phyloP scores from a whole-genome alignment of 169 alveolate species.

The Perkinsus marinus region DNA sequence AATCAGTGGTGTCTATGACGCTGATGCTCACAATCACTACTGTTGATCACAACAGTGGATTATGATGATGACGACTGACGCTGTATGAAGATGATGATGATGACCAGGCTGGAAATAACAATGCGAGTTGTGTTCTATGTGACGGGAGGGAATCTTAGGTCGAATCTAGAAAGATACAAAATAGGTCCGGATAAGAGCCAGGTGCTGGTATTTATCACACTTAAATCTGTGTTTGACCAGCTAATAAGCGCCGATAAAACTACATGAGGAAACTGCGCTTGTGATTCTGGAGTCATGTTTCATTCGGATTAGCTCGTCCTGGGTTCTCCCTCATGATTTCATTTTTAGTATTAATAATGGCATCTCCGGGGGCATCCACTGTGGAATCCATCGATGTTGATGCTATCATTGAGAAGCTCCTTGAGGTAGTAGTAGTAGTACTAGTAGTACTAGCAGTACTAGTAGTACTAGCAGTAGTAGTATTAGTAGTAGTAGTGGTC shows the following conservation, averaged over 20 bases:
- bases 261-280: too few species aligned
- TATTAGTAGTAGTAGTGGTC: too few species aligned
- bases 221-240: too few species aligned
- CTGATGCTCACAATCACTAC: neutral
- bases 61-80: neutral
- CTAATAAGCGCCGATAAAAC: too few species aligned
- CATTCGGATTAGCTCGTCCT: too few species aligned
- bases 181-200: too few species aligned
- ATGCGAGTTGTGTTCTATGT: neutral
- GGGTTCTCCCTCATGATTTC: neutral
- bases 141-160: neutral
- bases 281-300: too few species aligned
- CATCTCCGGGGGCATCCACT: neutral
- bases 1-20: neutral
- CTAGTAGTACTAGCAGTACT: neutral
- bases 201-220: too few species aligned
- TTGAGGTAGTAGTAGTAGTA: slow-evolving; percentile 53
- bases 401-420: slow-evolving; percentile 78
- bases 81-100: neutral
- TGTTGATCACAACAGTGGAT: neutral
- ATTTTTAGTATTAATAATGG: neutral
- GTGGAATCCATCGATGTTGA: slow-evolving; percentile 53
- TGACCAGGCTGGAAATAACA: neutral
- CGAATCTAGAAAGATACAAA: neutral
- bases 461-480: too few species aligned